phyloP scores from a whole-genome alignment of 2,329 filamentous ascomycete species.

The Colletotrichum magnum region DNA sequence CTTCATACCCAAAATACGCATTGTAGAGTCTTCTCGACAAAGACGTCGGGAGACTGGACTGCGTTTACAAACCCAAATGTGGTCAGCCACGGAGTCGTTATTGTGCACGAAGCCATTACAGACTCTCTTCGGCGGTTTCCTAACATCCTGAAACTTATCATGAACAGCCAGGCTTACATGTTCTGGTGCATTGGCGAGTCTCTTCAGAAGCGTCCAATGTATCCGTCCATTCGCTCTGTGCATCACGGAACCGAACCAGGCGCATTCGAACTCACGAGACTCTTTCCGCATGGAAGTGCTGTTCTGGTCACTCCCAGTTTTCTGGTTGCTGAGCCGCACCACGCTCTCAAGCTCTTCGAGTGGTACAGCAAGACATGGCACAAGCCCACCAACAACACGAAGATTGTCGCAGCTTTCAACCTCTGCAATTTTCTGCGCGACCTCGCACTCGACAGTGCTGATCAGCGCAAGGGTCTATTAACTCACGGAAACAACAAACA shows the following conservation, averaged over 20 bases:
- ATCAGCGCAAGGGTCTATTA: conserved; percentile 8
- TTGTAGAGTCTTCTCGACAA: conserved; percentile 59
- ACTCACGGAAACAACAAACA: not conserved
- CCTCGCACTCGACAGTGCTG: conserved; percentile 40
- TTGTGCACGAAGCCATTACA: conserved; percentile 61
- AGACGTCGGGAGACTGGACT: conserved; percentile 61
- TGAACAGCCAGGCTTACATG: conserved; percentile 44
- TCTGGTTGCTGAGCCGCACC: conserved; percentile 53
- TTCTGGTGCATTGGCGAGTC: conserved; percentile 61
- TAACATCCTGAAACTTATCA: conserved; percentile 51
- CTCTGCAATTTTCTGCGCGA: conserved; percentile 49
- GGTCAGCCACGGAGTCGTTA: conserved; percentile 49
- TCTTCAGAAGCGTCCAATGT: conserved; percentile 41
- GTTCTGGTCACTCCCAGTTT: conserved; percentile 60
- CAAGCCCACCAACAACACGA: conserved; percentile 29
- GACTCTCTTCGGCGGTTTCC: conserved; percentile 58
- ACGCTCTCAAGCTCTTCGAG: conserved; percentile 52
- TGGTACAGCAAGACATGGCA: conserved; percentile 46
- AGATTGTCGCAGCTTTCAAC: conserved; percentile 49
- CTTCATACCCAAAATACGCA: conserved; percentile 55
- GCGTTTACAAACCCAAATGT: conserved; percentile 53
- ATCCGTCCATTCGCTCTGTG: conserved; percentile 34
- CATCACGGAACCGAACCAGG: conserved; percentile 21
- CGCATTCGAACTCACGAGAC: conserved; percentile 33
- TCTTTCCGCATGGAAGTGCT: conserved; percentile 51